These are phyloP conservation scores for Pinus albicaulis DNA, from an alignment of 75 land plant species.

Conservation along the genomic window DNA sequence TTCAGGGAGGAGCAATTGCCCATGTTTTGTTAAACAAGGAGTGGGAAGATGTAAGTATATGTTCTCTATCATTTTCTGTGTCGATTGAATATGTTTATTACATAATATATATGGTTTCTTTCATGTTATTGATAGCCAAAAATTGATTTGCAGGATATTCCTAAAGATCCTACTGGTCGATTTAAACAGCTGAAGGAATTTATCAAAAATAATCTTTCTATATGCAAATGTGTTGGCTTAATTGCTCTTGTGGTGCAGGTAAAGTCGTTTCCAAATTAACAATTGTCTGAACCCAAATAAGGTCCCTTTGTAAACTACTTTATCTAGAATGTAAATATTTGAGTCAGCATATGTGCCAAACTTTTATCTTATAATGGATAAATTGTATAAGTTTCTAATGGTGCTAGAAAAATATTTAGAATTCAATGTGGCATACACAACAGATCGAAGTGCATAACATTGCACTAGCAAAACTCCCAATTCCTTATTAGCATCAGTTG, in stretches of 20 bases:
- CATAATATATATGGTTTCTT: not conserved
- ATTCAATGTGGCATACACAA: too few species aligned
- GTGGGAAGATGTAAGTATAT: conserved; percentile 22
- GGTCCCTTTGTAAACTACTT: not conserved
- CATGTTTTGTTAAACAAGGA: conserved; percentile 17
- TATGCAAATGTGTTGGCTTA: not conserved
- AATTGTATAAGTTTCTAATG: too few species aligned
- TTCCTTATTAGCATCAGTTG: too few species aligned
- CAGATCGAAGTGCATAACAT: too few species aligned
- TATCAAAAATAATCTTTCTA: not conserved
- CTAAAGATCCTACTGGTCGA: not conserved
- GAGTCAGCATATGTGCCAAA: not conserved
- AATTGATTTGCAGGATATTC: not conserved
- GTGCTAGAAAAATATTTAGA: too few species aligned
- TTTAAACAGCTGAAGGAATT: conserved; percentile 1
- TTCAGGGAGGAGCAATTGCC: conserved; percentile 19
- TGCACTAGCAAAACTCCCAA: too few species aligned
- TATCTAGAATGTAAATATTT: too few species aligned
- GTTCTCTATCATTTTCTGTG: not conserved
- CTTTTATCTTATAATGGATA: too few species aligned
- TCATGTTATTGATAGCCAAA: not conserved
- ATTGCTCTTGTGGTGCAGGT: not conserved
- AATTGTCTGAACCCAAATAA: not conserved
- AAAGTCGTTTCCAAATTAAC: not conserved
- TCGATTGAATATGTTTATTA: not conserved